Evolutionary conservation across 2,329 filamentous ascomycete species (phyloP).

Genomic region (Exophiala sp.): DNA sequence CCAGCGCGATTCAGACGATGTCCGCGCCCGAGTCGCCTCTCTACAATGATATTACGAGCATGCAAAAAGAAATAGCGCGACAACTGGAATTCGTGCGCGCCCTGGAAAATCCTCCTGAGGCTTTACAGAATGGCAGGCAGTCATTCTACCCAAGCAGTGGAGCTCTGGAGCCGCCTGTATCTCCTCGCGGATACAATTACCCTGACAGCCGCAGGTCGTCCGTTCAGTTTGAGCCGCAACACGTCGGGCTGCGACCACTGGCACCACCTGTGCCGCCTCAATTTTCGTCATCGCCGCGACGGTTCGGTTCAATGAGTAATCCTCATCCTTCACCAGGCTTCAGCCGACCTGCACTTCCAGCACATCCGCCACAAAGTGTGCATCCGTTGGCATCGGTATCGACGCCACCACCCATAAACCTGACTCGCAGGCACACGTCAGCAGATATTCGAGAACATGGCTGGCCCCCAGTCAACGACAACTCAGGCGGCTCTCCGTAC

Average conservation of each 20-base stretch:
- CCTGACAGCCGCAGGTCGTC: slow-evolving; percentile 76
- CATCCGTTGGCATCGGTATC: slow-evolving; percentile 57
- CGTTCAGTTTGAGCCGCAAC: slow-evolving; percentile 55
- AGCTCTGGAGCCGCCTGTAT: slow-evolving; percentile 71
- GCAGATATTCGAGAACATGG: slow-evolving; percentile 91
- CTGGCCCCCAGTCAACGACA: slow-evolving; percentile 55
- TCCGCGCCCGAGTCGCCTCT: slow-evolving; percentile 72
- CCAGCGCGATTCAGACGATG: slow-evolving; percentile 39
- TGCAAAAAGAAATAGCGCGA: slow-evolving; percentile 62
- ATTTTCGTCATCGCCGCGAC: slow-evolving; percentile 71
- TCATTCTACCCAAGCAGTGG: slow-evolving; percentile 59
- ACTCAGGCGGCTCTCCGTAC: slow-evolving; percentile 55
- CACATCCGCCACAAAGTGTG: slow-evolving; percentile 65
- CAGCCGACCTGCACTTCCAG: slow-evolving; percentile 64
- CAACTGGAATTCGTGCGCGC: slow-evolving; percentile 58
- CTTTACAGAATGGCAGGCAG: slow-evolving; percentile 60
- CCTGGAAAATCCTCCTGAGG: slow-evolving; percentile 62
- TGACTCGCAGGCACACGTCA: slow-evolving; percentile 84
- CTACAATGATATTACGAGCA: slow-evolving; percentile 61
- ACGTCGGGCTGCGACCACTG: slow-evolving; percentile 26
- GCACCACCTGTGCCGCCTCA: slow-evolving; percentile 52
- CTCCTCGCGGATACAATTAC: slow-evolving; percentile 79
- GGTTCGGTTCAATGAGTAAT: slow-evolving; percentile 81
- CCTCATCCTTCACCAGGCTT: slow-evolving; percentile 69
- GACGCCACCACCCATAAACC: slow-evolving; percentile 59